phyloP scores from a whole-genome alignment of 176 grass and related monocot species.

The Rhynchospora breviuscula region DNA sequence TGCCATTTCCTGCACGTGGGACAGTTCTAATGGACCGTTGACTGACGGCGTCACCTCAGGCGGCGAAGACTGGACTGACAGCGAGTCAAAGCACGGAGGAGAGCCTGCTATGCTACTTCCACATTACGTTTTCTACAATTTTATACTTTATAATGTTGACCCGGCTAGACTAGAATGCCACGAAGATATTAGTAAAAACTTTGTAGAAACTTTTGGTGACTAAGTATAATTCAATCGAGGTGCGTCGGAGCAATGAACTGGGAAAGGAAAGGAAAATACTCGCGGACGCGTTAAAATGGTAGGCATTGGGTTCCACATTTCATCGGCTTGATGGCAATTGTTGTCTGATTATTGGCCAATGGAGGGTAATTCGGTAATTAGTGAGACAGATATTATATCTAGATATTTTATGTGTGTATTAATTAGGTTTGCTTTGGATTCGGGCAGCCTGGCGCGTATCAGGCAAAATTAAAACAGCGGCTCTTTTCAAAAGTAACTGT shows the following conservation, averaged over 20 bases:
- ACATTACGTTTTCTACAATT: not conserved
- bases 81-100: slow-evolving; percentile 17
- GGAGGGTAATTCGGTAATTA: not conserved
- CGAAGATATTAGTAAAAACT: not conserved
- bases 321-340: not conserved
- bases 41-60: slow-evolving; percentile 18
- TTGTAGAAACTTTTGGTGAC: not conserved
- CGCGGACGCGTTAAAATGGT: slow-evolving; percentile 2
- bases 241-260: not conserved
- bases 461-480: not conserved
- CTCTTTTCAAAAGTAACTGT: not conserved
- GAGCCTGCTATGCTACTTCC: not conserved
- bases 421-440: slow-evolving; percentile 3
- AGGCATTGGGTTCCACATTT: not conserved
- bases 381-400: not conserved
- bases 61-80: slow-evolving; percentile 4
- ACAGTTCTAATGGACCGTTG: not conserved
- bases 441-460: not conserved
- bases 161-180: not conserved
- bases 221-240: not conserved
- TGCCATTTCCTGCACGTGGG: not conserved
- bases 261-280: not conserved
- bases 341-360: too few species aligned
- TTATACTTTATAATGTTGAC: not conserved
- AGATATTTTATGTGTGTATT: not conserved